Conservation (phyloP, 768 basidiomycete genomes). For the Termitomyces sp. region DNA sequence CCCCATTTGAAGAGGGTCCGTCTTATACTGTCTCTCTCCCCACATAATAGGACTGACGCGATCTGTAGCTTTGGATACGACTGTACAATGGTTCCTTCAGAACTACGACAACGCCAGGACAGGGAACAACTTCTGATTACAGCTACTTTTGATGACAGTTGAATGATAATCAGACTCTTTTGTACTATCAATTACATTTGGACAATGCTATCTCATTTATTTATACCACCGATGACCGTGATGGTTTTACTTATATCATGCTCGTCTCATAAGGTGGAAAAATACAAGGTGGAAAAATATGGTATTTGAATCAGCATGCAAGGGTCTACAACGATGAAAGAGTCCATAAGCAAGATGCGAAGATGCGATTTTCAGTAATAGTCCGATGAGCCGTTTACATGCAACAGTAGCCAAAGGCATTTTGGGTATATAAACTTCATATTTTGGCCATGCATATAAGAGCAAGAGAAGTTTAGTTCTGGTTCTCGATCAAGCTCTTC, state of each 20-base stretch:
- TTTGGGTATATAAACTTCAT: background rate
- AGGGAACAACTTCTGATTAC: conserved; percentile 21
- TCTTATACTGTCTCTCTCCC: conserved; percentile 13
- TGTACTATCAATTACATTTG: background rate
- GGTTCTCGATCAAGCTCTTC: conserved; percentile 73
- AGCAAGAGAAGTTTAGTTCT: conserved; percentile 46
- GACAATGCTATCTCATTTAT: background rate
- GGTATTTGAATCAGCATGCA: background rate
- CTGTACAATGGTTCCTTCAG: conserved; percentile 82
- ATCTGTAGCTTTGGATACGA: conserved; percentile 60
- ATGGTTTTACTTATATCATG: background rate
- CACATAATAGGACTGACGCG: background rate
- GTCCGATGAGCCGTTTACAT: background rate
- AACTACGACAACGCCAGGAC: conserved; percentile 74
- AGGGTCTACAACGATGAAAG: background rate
- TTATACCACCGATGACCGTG: background rate
- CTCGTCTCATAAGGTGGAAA: too few species aligned
- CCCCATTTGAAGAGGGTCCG: conserved; percentile 81
- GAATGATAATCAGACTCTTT: background rate
- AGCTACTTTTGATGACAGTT: background rate
- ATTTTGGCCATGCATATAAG: background rate
- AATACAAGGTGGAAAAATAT: background rate
- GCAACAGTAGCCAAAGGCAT: background rate
- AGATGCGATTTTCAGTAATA: background rate
- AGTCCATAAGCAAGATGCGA: background rate